Evolutionary conservation across 495 filamentous ascomycete species (phyloP).

Genomic region (Wilcoxina mikolae): DNA sequence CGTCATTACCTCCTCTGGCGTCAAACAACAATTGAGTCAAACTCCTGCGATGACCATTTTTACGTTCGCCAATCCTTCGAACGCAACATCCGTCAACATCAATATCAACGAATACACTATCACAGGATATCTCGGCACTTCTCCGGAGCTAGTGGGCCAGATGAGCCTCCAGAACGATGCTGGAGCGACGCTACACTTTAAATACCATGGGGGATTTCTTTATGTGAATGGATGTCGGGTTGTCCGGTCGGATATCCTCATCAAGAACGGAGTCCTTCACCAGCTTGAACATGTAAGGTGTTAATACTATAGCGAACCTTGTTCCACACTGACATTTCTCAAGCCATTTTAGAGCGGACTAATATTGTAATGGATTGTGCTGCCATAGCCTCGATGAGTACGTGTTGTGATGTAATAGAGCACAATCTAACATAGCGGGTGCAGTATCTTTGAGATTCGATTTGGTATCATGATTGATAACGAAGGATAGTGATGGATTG

Average conservation of each 20-base stretch:
- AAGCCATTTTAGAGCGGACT: no score
- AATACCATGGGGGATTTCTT: not conserved
- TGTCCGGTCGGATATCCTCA: not conserved
- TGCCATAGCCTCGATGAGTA: no score
- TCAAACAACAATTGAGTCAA: not conserved
- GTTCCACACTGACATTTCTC: no score
- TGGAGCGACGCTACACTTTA: not conserved
- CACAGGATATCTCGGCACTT: not conserved
- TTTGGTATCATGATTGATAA: no score
- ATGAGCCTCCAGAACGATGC: not conserved
- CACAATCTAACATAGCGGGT: no score
- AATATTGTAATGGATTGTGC: no score
- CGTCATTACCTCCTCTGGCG: not conserved
- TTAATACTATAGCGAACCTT: no score
- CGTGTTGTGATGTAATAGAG: no score
- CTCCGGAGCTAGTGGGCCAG: not conserved
- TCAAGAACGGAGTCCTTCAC: not conserved
- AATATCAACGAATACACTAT: not conserved
- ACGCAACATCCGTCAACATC: not conserved
- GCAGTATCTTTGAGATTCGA: no score
- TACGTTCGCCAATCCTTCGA: not conserved
- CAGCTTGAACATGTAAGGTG: not conserved
- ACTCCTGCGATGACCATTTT: not conserved
- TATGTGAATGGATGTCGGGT: not conserved
- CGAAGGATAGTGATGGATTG: no score